Conservation (phyloP, 805 yeast species). For the Naumovozyma dairenensis region DNA sequence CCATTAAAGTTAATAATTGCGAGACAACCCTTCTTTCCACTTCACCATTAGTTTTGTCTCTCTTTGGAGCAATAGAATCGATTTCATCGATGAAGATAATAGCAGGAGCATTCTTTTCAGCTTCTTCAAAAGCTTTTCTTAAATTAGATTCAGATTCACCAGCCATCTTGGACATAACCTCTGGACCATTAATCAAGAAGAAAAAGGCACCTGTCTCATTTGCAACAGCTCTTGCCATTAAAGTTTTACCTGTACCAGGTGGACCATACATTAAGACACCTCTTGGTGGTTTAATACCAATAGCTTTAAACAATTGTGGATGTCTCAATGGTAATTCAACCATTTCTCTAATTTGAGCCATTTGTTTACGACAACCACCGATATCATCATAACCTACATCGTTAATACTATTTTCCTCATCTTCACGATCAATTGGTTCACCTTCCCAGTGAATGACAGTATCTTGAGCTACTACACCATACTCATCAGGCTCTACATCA, state of each 20-base stretch:
- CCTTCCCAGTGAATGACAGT: conserved; percentile 98
- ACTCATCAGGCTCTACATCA: conserved; percentile 95
- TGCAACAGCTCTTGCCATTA: conserved; percentile 99
- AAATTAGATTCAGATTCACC: conserved; percentile 98
- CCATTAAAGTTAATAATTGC: conserved; percentile 94
- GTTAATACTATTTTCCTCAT: conserved; percentile 73
- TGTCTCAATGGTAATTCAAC: conserved; percentile 97
- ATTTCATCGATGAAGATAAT: conserved; percentile 97
- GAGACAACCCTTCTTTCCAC: conserved; percentile 99
- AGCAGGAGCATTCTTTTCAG: conserved; percentile 98
- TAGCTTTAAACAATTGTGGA: conserved; percentile 94
- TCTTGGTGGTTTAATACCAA: conserved; percentile 98
- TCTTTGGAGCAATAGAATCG: conserved; percentile 98
- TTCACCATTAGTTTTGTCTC: conserved; percentile 99
- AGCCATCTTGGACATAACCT: conserved; percentile 99
- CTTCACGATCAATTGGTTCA: conserved; percentile 72
- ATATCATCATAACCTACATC: conserved; percentile 98
- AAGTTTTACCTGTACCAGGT: conserved; percentile 99
- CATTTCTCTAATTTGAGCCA: conserved; percentile 98
- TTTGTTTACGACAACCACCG: conserved; percentile 98
- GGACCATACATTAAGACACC: conserved; percentile 98
- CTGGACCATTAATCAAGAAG: conserved; percentile 97
- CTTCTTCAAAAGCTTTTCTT: conserved; percentile 98
- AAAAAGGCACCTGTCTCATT: conserved; percentile 99
- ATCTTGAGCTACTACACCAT: conserved; percentile 96